Percentiles rank a stretch among this genome's conserved stretches.
Conservation (phyloP, 2,329 filamentous ascomycete genomes). For the Curvularia lunata region DNA sequence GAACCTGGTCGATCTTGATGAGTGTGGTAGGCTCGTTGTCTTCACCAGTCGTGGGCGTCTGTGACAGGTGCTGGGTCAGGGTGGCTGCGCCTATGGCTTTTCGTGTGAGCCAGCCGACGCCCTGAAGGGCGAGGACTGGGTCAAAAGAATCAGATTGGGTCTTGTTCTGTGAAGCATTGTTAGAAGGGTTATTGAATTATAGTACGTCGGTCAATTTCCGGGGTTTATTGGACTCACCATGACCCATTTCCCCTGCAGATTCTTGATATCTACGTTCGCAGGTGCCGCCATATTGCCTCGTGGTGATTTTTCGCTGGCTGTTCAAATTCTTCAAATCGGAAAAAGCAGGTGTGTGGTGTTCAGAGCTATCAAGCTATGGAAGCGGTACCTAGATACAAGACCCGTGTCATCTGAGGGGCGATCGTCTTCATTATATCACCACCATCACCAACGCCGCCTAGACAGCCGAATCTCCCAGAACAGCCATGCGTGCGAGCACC, state of each 20-base stretch:
- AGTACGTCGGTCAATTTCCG: background rate
- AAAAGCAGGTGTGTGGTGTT: conserved; percentile 2
- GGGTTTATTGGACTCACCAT: conserved; percentile 35
- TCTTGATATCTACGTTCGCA: conserved; percentile 39
- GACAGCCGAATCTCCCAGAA: conserved; percentile 13
- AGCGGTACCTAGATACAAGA: background rate
- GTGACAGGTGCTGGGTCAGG: conserved; percentile 67
- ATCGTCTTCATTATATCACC: conserved; percentile 18
- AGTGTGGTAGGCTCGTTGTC: conserved; percentile 52
- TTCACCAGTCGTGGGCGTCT: conserved; percentile 25
- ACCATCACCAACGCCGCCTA: conserved; percentile 12
- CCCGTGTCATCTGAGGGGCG: background rate
- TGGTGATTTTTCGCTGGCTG: background rate
- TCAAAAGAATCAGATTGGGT: conserved; percentile 72
- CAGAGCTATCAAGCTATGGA: conserved; percentile 7
- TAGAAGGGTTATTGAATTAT: conserved; percentile 1
- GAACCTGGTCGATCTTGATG: conserved; percentile 74
- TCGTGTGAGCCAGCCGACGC: conserved; percentile 68
- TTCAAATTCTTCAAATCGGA: background rate
- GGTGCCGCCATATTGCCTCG: conserved; percentile 48
- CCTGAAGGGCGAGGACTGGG: conserved; percentile 68
- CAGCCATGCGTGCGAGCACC: conserved; percentile 18
- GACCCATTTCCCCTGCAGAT: conserved; percentile 49
- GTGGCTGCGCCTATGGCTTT: conserved; percentile 73
- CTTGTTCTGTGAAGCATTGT: conserved; percentile 67